Evolutionary conservation across 768 basidiomycete species (phyloP).

Genomic region (Galerina marginata): DNA sequence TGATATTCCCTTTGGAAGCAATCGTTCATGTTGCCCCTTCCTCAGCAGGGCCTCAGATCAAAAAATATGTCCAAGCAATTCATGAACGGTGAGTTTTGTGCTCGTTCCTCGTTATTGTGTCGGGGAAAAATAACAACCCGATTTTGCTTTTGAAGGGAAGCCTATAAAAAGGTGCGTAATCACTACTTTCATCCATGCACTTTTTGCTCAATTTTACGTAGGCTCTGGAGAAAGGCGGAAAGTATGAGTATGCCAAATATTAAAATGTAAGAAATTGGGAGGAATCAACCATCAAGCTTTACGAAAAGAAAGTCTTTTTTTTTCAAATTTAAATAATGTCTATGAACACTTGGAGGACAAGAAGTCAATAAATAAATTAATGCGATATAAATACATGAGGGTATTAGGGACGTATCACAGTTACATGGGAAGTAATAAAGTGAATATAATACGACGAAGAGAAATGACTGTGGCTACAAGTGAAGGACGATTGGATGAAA

Average conservation of each 20-base stretch:
- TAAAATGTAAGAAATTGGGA: not conserved
- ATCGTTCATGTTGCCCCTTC: conserved; percentile 21
- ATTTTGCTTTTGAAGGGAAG: not conserved
- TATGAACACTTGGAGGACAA: not conserved
- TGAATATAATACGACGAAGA: conserved; percentile 8
- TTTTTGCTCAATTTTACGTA: conserved; percentile 4
- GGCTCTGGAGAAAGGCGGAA: conserved; percentile 37
- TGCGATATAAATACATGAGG: conserved; percentile 26
- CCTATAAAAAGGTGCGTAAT: conserved; percentile 9
- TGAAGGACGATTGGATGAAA: conserved; percentile 3
- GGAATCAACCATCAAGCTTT: not conserved
- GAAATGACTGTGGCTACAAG: conserved; percentile 17
- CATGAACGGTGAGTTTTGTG: conserved; percentile 24
- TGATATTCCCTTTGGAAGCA: conserved; percentile 31
- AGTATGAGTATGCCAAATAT: conserved; percentile 32
- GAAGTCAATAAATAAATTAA: conserved; percentile 11
- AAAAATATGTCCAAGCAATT: conserved; percentile 27
- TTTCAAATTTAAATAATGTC: no score
- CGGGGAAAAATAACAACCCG: no score
- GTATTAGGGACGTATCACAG: conserved; percentile 9
- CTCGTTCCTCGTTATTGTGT: not conserved
- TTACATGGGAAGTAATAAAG: conserved; percentile 8
- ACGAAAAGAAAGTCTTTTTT: no score
- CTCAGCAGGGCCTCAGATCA: conserved; percentile 23
- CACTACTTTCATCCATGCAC: not conserved